Conservation (phyloP, 2,329 filamentous ascomycete species). For the Metarhizium robertsii region DNA sequence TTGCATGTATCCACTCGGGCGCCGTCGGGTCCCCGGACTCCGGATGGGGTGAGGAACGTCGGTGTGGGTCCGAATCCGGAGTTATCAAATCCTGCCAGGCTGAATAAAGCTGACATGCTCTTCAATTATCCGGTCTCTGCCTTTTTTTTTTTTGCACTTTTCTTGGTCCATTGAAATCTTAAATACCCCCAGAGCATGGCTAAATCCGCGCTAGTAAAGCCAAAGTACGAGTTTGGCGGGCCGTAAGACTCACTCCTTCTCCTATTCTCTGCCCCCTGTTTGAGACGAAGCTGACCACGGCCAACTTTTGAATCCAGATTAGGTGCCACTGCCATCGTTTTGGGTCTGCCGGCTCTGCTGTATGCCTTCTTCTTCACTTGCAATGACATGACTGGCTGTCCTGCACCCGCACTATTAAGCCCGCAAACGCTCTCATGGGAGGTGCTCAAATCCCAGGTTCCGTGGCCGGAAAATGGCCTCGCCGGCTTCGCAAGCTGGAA, state of each 20-base stretch:
- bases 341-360: conserved; percentile 65
- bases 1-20: too few relatives aligned
- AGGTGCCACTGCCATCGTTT: conserved; percentile 64
- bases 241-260: conserved; percentile 14
- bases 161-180: too few relatives aligned
- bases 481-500: conserved; percentile 56
- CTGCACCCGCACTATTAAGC: conserved; percentile 63
- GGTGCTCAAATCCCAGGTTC: conserved; percentile 62
- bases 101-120: too few relatives aligned
- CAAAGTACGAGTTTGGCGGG: conserved; percentile 23
- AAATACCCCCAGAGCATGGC: too few relatives aligned
- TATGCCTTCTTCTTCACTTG: conserved; percentile 71
- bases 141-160: too few relatives aligned
- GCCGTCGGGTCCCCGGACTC: too few relatives aligned
- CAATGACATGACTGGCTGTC: conserved; percentile 83
- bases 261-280: not conserved
- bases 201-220: not conserved
- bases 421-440: conserved; percentile 59
- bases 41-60: too few relatives aligned
- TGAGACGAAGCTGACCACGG: not conserved
- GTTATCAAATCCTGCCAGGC: too few relatives aligned
- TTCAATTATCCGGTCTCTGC: too few relatives aligned
- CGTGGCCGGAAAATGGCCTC: conserved; percentile 64
- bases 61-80: too few relatives aligned
- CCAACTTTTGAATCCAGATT: conserved; percentile 34